Percentiles rank a stretch among this genome's conserved stretches.
phyloP scores from a whole-genome alignment of 2,329 filamentous ascomycete species.

The Pyricularia grisea region DNA sequence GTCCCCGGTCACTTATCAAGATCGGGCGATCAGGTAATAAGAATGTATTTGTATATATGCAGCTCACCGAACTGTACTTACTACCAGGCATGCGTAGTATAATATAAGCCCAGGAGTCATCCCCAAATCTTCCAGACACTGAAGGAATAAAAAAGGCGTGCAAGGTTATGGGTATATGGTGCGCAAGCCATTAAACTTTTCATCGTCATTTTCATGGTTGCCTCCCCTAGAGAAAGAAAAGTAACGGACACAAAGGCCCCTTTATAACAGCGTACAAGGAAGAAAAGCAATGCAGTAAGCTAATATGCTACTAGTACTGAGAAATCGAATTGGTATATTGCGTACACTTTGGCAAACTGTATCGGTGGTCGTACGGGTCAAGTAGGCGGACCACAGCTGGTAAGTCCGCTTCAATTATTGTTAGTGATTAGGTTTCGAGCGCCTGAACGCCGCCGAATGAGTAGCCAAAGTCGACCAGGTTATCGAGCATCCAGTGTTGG shows the following conservation, averaged over 20 bases:
- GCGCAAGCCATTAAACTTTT: neutral
- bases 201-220: neutral
- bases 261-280: neutral
- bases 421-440: neutral
- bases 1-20: neutral
- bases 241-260: neutral
- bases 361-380: neutral
- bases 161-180: neutral
- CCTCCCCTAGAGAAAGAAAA: neutral
- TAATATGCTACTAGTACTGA: neutral
- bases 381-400: neutral
- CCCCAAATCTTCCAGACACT: neutral
- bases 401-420: neutral
- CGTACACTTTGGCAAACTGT: neutral
- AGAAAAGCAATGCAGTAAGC: neutral
- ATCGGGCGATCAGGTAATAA: neutral
- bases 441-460: constrained; percentile 17
- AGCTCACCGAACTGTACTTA: neutral
- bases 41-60: neutral
- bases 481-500: constrained; percentile 88
- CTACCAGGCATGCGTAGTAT: neutral
- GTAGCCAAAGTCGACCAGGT: constrained; percentile 71
- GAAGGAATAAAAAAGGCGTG: neutral
- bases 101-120: neutral
- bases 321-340: neutral